Conservation (phyloP, 345 rosid genomes). For the Lumnitzera littorea region DNA sequence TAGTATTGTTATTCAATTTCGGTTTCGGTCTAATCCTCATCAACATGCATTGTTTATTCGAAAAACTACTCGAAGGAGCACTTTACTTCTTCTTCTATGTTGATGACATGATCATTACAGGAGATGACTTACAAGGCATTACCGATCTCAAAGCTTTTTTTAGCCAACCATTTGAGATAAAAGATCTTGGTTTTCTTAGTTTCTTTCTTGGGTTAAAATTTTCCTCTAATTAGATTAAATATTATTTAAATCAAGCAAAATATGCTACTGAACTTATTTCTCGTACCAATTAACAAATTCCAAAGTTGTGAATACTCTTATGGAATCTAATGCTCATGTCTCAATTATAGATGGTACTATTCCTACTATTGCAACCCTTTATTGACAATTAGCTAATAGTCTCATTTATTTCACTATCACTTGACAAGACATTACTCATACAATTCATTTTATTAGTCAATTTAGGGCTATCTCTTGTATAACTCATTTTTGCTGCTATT, state of each 20-base stretch:
- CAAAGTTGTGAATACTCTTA: not conserved
- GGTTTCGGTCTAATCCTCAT: not conserved
- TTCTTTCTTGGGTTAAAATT: slow-evolving; percentile 6
- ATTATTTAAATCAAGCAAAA: not conserved
- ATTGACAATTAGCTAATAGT: slow-evolving; percentile 1
- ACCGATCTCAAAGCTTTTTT: too few relatives aligned
- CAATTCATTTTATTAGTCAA: not conserved
- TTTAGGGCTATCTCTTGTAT: not conserved
- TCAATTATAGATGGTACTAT: not conserved
- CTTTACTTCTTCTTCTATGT: not conserved
- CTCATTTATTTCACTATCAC: slow-evolving; percentile 4
- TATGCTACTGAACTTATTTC: not conserved
- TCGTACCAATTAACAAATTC: not conserved
- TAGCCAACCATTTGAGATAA: too few relatives aligned
- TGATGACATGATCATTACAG: too few relatives aligned
- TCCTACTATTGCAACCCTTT: not conserved
- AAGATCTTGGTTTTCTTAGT: too few relatives aligned
- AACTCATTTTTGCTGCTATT: not conserved
- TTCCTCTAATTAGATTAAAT: not conserved
- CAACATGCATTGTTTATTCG: not conserved
- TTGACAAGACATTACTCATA: not conserved
- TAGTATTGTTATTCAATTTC: not conserved
- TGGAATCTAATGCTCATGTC: not conserved
- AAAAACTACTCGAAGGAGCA: not conserved
- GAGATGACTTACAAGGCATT: too few relatives aligned